Conservation (phyloP, 1,139 yeast genomes). For the Pichia cactophila region DNA sequence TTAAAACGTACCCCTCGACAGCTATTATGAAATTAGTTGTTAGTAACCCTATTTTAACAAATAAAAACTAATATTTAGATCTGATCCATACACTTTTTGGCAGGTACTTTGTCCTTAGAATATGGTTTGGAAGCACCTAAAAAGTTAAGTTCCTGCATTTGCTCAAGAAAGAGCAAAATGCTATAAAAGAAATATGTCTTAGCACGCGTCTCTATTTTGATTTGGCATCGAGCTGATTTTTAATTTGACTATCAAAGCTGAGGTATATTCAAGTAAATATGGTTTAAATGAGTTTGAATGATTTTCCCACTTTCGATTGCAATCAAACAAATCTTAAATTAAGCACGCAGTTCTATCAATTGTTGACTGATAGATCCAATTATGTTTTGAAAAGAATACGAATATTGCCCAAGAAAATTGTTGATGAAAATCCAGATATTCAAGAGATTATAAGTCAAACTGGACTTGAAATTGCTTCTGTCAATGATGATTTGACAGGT, state of each 20-base stretch:
- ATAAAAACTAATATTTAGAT: background rate
- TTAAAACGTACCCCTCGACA: conserved; percentile 38
- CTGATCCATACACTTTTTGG: conserved; percentile 10
- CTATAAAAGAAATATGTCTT: background rate
- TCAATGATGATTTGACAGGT: conserved; percentile 9
- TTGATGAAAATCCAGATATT: conserved; percentile 1
- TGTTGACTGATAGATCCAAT: background rate
- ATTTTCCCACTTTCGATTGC: background rate
- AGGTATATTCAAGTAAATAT: no score
- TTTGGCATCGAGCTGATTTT: background rate
- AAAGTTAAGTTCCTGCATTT: background rate
- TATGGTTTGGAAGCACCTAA: conserved; percentile 5
- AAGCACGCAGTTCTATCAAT: background rate
- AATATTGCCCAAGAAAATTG: conserved; percentile 8
- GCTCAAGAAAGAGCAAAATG: no score
- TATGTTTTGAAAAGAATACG: conserved; percentile 1
- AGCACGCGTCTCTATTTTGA: background rate
- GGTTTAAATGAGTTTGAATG: background rate
- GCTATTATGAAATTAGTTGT: conserved; percentile 19
- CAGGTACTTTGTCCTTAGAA: conserved; percentile 8
- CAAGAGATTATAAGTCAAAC: background rate
- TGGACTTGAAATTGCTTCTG: background rate
- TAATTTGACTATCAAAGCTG: no score
- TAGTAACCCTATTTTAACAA: conserved; percentile 2
- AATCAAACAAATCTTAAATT: background rate